A percentile compares a stretch with the other conserved stretches of the same genome.
Evolutionary conservation across 1,284 basidiomycete species (phyloP).

Genomic region (Hortiboletus rubellus): DNA sequence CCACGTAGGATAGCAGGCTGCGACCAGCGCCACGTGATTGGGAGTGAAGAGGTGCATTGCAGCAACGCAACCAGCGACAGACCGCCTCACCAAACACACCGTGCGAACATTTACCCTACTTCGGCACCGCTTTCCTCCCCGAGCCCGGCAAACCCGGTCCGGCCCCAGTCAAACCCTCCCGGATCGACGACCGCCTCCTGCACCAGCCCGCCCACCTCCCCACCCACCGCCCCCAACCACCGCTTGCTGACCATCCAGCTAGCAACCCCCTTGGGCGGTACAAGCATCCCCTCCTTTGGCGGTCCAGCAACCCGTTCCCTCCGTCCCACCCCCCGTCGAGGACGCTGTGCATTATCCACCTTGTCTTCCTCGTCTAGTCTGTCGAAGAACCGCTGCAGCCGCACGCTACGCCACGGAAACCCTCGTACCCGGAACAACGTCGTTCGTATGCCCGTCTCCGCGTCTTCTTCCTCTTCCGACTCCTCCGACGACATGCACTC

Average conservation of each 20-base stretch:
- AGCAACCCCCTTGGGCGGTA: conserved; percentile 63
- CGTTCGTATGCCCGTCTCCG: conserved; percentile 20
- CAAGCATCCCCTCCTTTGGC: conserved; percentile 53
- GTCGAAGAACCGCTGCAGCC: conserved; percentile 57
- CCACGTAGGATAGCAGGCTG: conserved; percentile 87
- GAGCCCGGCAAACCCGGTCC: conserved; percentile 45
- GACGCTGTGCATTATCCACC: conserved; percentile 44
- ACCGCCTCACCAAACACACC: not conserved
- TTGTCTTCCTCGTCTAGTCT: conserved; percentile 58
- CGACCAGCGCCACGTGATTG: conserved; percentile 84
- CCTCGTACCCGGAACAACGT: conserved; percentile 53
- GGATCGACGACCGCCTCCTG: conserved; percentile 46
- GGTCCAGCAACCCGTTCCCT: conserved; percentile 55
- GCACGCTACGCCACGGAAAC: conserved; percentile 60
- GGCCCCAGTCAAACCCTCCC: conserved; percentile 48
- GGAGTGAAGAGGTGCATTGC: conserved; percentile 66
- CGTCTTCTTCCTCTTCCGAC: conserved; percentile 54
- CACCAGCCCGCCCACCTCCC: conserved; percentile 46
- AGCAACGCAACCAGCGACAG: too few species aligned
- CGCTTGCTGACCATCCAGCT: conserved; percentile 74
- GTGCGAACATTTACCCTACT: conserved; percentile 36
- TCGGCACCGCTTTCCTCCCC: conserved; percentile 51
- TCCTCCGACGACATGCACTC: conserved; percentile 82
- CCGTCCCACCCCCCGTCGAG: conserved; percentile 56
- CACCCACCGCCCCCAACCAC: conserved; percentile 52